Evolutionary conservation across 2,329 filamentous ascomycete genomes (phyloP), one percentile per base, ranked within the genome.

Genomic region (Fusarium protoensiforme): DNA sequence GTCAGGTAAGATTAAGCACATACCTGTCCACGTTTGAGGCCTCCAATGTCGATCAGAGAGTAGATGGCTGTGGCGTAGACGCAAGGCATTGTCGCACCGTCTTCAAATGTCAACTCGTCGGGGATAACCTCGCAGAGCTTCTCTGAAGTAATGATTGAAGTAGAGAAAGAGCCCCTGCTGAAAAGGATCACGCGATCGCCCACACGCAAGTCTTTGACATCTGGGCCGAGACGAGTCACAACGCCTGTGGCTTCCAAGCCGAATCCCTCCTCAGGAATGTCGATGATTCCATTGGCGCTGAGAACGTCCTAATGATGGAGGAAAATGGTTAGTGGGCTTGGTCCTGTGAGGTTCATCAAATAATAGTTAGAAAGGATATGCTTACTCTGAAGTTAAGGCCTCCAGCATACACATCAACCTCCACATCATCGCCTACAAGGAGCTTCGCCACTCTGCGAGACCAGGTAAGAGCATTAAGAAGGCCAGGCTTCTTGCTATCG

Each of bases 251-350:
- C 76, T 39, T 84, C 83, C 6, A 80, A 67, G 3, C 79, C 79
- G 24, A 80, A 71, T 1, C 71, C 72, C 24, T 67, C 53, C 3
- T 72, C 62, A 35, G 66, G 67, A 4, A 72, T 71, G 9, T 74
- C 67, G 2, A 81, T 67, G 27, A 79, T 76, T 14, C 81, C 80
- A 36, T 80, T 73, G 6, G 83, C 81, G 14, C 80, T 75, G 16
- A 85, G 74, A 18, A 86, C 77, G 66, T 87, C 85, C 53, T 78
- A 72, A 82, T 43, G 5, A 24, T 27, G 33, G n/a, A 22, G 35
- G 11, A 53, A 14, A 11, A 61, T 27, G 57, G n/a, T 46, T 11
- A 46, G 38, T 20, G 20, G 9, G 1, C 29, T 33, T 36, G 18
- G 5, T 10, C 20, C 3, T 51, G 39, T 10, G 6, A 24, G 24